A percentile compares a stretch with the other conserved stretches of the same genome.
Conservation (phyloP, 345 rosid genomes). For the Citrus cavaleriei region DNA sequence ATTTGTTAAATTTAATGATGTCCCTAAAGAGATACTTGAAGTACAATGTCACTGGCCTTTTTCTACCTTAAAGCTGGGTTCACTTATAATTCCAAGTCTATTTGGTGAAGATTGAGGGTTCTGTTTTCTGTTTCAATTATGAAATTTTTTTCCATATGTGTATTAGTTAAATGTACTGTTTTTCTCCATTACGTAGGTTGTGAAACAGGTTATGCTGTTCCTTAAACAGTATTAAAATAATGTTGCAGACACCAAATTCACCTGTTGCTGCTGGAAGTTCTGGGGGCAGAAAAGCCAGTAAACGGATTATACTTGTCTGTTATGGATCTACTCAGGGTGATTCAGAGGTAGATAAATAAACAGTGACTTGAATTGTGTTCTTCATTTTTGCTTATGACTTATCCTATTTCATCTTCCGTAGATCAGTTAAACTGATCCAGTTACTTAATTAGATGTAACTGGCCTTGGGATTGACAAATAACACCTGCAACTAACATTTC, state of each 20-base stretch:
- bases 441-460: not conserved
- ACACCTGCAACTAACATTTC: not conserved
- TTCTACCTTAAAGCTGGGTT: not conserved
- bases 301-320: constrained; percentile 76
- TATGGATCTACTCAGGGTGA: constrained; percentile 54
- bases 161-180: not conserved
- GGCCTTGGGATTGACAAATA: not conserved
- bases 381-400: not conserved
- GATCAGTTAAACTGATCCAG: not conserved
- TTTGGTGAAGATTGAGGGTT: not conserved
- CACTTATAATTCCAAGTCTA: not conserved
- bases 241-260: constrained; percentile 80
- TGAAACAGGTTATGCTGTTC: constrained; percentile 8
- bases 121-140: not conserved
- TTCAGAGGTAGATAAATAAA: constrained; percentile 41
- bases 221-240: constrained; percentile 23
- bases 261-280: constrained; percentile 72
- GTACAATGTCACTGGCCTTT: not conserved
- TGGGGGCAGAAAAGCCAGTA: constrained; percentile 67
- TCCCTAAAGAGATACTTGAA: not conserved
- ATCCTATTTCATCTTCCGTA: not conserved
- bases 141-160: not conserved
- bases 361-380: not conserved
- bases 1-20: not conserved
- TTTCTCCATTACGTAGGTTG: not conserved